phyloP scores from a whole-genome alignment of 2,329 filamentous ascomycete species.

The Geosmithia flava region DNA sequence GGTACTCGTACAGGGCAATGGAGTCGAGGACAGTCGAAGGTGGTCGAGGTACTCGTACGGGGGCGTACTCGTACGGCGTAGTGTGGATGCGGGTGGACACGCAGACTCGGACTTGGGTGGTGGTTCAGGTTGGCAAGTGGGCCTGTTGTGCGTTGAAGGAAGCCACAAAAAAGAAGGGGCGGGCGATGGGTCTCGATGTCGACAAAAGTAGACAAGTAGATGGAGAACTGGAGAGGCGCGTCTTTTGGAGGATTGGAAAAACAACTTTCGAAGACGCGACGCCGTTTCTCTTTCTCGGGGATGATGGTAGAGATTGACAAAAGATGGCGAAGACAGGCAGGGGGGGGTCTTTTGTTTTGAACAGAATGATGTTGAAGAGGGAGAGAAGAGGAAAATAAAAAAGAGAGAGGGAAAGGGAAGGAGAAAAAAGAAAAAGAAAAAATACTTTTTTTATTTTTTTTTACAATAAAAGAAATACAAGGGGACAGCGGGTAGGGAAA shows the following conservation, averaged over 20 bases:
- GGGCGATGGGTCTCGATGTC: conserved; percentile 2
- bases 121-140: conserved; percentile 5
- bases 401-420: not conserved
- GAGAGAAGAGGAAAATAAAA: not conserved
- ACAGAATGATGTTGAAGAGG: not conserved
- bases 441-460: too few relatives aligned
- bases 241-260: not conserved
- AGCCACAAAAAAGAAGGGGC: conserved; percentile 4
- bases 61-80: not conserved
- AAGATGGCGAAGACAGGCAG: not conserved
- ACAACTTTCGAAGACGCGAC: not conserved
- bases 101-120: not conserved
- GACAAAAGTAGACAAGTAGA: not conserved
- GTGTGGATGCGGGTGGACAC: not conserved
- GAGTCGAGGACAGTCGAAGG: too few relatives aligned
- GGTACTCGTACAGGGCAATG: not conserved
- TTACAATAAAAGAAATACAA: too few relatives aligned
- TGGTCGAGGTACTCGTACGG: too few relatives aligned
- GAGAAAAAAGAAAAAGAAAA: not conserved
- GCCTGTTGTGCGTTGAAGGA: conserved; percentile 2
- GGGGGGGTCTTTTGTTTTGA: not conserved
- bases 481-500: too few relatives aligned
- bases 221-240: not conserved
- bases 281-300: not conserved
- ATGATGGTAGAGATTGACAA: not conserved